Percentiles rank a stretch among this genome's conserved stretches.
Conservation (phyloP, 1,284 basidiomycete genomes). For the Fomitopsis schrenkii region DNA sequence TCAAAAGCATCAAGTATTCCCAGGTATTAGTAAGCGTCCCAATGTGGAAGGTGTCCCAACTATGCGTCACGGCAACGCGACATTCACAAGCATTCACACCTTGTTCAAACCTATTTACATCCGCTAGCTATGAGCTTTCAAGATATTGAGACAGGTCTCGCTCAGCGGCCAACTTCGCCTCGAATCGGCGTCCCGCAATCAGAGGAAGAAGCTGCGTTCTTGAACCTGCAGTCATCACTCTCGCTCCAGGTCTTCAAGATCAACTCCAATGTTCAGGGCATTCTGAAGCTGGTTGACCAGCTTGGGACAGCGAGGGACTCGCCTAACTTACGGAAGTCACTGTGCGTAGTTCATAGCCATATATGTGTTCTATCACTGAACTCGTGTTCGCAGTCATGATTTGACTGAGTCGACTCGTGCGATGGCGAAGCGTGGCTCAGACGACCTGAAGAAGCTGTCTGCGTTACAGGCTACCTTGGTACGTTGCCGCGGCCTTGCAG, state of each 20-base stretch:
- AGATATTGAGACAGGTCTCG: conserved; percentile 45
- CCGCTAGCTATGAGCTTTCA: too few relatives aligned
- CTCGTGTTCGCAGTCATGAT: conserved; percentile 56
- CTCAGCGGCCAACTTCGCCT: conserved; percentile 40
- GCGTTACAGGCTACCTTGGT: conserved; percentile 64
- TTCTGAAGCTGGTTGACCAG: conserved; percentile 89
- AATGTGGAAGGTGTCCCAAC: too few relatives aligned
- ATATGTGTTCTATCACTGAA: background rate
- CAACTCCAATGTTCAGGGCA: conserved; percentile 95
- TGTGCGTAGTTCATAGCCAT: conserved; percentile 47
- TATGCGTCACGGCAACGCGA: too few relatives aligned
- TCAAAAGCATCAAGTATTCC: too few relatives aligned
- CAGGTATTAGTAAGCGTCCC: too few relatives aligned
- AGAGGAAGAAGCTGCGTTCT: conserved; percentile 71
- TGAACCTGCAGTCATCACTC: conserved; percentile 77
- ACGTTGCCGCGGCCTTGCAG: conserved; percentile 19
- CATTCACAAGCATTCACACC: too few relatives aligned
- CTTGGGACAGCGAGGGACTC: conserved; percentile 82
- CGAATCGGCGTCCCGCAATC: conserved; percentile 42
- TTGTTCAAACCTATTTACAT: too few relatives aligned
- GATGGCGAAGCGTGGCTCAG: conserved; percentile 91
- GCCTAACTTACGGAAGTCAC: conserved; percentile 66
- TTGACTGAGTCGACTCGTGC: conserved; percentile 91
- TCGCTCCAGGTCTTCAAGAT: conserved; percentile 98
- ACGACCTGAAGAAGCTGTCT: conserved; percentile 86